A percentile compares a stretch with the other conserved stretches of the same genome.
These are phyloP conservation scores for Rhododendron ferrugineum DNA, from an alignment of 148 eudicot genomes.

Conservation along the genomic window DNA sequence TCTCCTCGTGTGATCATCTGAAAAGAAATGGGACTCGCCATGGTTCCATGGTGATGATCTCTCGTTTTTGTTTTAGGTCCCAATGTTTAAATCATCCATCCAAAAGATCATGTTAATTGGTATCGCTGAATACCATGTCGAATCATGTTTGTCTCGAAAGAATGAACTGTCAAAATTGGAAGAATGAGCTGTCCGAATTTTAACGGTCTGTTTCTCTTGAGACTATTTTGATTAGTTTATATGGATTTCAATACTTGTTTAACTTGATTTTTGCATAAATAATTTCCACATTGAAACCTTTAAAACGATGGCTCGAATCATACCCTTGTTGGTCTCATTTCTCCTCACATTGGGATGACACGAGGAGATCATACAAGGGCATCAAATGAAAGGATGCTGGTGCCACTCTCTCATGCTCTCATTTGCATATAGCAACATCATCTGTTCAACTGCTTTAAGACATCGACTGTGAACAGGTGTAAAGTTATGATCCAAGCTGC, in stretches of 20 bases:
- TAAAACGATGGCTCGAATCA: not conserved
- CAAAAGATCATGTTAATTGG: not conserved
- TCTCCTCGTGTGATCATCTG: not conserved
- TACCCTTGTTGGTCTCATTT: not conserved
- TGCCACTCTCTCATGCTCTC: constrained; percentile 1
- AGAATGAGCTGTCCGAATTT: not conserved
- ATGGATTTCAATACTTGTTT: not conserved
- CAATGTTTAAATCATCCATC: not conserved
- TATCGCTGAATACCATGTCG: not conserved
- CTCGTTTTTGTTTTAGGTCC: not conserved
- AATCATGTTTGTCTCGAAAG: not conserved
- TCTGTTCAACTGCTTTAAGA: not conserved
- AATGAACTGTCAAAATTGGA: not conserved
- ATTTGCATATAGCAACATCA: not conserved
- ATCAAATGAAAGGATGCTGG: not conserved
- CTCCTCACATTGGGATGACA: not conserved
- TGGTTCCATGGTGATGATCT: not conserved
- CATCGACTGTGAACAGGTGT: constrained; percentile 24
- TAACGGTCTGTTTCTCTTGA: not conserved
- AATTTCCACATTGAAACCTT: not conserved
- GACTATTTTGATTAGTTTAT: not conserved
- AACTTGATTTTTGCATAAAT: not conserved
- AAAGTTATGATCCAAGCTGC: constrained; percentile 51
- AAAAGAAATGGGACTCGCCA: not conserved
- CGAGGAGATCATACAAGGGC: not conserved